A percentile compares a stretch with the other conserved stretches of the same genome.
These are phyloP conservation scores for Pelargonium myrrhifolium DNA, from an alignment of 441 rosid genomes.

Conservation along the genomic window DNA sequence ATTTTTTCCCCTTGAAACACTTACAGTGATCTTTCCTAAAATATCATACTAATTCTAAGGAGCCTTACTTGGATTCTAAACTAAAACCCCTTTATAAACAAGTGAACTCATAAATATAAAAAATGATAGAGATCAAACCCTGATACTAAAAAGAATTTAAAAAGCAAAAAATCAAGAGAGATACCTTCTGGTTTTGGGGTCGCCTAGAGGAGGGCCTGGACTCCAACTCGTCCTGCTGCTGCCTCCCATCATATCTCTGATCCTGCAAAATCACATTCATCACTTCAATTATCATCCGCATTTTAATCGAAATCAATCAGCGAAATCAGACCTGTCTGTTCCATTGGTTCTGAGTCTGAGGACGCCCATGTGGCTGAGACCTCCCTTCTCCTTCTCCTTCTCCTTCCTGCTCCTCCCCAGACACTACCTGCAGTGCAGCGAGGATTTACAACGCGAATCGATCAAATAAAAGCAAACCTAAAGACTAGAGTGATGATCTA, in stretches of 20 bases:
- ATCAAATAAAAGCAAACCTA: neutral
- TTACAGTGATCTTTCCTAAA: too few species aligned
- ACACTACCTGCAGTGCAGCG: neutral
- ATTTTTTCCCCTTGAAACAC: too few species aligned
- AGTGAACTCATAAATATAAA: neutral
- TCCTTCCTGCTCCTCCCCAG: constrained; percentile 4
- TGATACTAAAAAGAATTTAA: too few species aligned
- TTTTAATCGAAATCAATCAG: neutral
- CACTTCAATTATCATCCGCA: neutral
- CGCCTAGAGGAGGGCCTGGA: neutral
- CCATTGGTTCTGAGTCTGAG: neutral
- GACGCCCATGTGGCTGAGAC: neutral
- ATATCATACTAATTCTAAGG: too few species aligned
- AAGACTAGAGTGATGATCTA: neutral
- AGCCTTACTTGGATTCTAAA: neutral
- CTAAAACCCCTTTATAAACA: neutral
- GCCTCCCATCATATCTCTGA: neutral
- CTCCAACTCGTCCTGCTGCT: neutral
- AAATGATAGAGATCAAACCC: neutral
- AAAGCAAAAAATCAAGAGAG: neutral
- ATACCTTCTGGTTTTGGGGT: constrained; percentile 1
- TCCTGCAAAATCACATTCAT: neutral
- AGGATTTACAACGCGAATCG: neutral
- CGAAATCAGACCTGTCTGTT: constrained; percentile 1
- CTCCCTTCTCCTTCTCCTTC: neutral